phyloP scores from a whole-genome alignment of 2,329 filamentous ascomycete genomes.

The Aspergillus pseudoglaucus region DNA sequence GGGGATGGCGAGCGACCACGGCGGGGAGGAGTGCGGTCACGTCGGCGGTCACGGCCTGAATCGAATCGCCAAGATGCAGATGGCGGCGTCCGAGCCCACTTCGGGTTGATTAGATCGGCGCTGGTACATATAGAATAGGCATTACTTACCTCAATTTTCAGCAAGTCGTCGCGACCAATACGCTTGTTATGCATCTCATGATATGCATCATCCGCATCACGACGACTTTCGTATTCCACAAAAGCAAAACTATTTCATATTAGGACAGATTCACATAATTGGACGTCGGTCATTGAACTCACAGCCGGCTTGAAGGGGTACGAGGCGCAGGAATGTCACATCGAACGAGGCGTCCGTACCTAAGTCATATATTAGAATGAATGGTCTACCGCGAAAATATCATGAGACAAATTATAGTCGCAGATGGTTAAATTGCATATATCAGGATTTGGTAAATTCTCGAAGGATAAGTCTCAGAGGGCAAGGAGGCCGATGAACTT shows the following conservation, averaged over 20 bases:
- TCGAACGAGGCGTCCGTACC: slow-evolving; percentile 94
- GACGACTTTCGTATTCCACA: slow-evolving; percentile 97
- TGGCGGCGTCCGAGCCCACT: slow-evolving; percentile 98
- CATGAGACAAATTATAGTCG: not conserved
- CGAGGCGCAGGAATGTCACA: slow-evolving; percentile 97
- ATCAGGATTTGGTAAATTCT: not conserved
- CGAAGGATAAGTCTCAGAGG: not conserved
- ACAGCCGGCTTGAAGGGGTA: slow-evolving; percentile 91
- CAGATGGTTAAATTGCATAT: not conserved
- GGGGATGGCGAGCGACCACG: slow-evolving; percentile 58
- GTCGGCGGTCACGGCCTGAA: slow-evolving; percentile 67
- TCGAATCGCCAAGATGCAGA: slow-evolving; percentile 99
- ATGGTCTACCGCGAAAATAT: not conserved
- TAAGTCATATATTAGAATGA: slow-evolving; percentile 44
- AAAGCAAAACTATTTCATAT: slow-evolving; percentile 73
- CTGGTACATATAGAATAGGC: not conserved
- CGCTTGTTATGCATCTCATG: slow-evolving; percentile 99
- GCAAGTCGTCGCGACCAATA: slow-evolving; percentile 84
- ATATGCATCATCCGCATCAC: slow-evolving; percentile 97
- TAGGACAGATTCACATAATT: slow-evolving; percentile 26
- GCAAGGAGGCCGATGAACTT: slow-evolving; percentile 2
- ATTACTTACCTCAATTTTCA: slow-evolving; percentile 93
- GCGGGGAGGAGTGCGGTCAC: slow-evolving; percentile 69
- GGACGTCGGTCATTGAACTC: slow-evolving; percentile 43
- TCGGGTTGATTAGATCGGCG: slow-evolving; percentile 13